Conservation (phyloP, 2,329 filamentous ascomycete genomes). For the Emmonsia crescens region DNA sequence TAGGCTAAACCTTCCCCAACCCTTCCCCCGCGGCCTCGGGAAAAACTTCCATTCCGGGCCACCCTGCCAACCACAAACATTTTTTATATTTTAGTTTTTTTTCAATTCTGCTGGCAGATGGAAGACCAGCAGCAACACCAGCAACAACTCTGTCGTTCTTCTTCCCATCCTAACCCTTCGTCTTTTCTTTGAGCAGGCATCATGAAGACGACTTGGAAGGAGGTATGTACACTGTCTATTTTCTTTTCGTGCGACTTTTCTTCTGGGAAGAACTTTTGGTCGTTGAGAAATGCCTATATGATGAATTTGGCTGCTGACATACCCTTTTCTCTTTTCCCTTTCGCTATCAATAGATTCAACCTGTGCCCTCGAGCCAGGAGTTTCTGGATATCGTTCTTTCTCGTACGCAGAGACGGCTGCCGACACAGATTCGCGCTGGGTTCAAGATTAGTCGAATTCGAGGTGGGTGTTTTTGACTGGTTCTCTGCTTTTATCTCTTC, state of each 20-base stretch:
- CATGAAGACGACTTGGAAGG: constrained; percentile 53
- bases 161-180: constrained; percentile 16
- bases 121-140: neutral
- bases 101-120: neutral
- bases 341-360: constrained; percentile 48
- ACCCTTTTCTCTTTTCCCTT: constrained; percentile 3
- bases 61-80: constrained; percentile 8
- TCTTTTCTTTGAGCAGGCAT: constrained; percentile 18
- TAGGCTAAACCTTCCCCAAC: constrained; percentile 8
- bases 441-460: constrained; percentile 95
- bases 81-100: constrained; percentile 12
- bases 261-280: neutral
- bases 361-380: constrained; percentile 84
- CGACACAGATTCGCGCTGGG: constrained; percentile 88
- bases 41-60: constrained; percentile 15
- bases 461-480: constrained; percentile 24
- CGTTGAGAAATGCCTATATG: neutral
- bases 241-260: neutral
- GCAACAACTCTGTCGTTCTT: constrained; percentile 11
- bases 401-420: constrained; percentile 81
- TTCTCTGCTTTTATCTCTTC: no score
- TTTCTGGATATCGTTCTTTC: constrained; percentile 96
- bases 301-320: neutral
- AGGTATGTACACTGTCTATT: constrained; percentile 26
- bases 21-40: constrained; percentile 13